Percentiles rank a stretch among this genome's conserved stretches.
Evolutionary conservation across 495 filamentous ascomycete species (phyloP).

Genomic region (Glonium stellatum): DNA sequence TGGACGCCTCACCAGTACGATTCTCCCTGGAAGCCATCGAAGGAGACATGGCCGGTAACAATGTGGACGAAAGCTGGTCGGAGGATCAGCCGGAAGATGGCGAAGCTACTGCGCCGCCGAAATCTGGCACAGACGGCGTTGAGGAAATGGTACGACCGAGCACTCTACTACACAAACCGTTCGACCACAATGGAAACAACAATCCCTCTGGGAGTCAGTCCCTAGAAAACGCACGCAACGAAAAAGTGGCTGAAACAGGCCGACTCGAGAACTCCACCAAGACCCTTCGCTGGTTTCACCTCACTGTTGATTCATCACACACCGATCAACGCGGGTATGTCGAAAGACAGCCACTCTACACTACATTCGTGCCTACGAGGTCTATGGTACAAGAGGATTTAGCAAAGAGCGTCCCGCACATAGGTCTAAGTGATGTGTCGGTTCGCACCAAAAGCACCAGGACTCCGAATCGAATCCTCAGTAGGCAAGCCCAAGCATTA

Average conservation of each 20-base stretch:
- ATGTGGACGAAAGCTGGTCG: not conserved
- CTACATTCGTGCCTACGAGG: conserved; percentile 29
- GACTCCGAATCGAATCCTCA: conserved; percentile 22
- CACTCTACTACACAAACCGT: conserved; percentile 4
- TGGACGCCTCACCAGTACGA: conserved; percentile 39
- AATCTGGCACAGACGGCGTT: conserved; percentile 8
- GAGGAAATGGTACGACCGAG: conserved; percentile 22
- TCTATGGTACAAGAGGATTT: conserved; percentile 31
- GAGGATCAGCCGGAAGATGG: not conserved
- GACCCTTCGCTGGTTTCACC: conserved; percentile 17
- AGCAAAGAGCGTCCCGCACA: conserved; percentile 26
- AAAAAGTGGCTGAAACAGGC: not conserved
- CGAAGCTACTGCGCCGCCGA: not conserved
- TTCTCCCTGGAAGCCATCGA: conserved; percentile 29
- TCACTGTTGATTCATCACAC: conserved; percentile 29
- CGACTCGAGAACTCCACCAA: not conserved
- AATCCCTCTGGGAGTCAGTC: not conserved
- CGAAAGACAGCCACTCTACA: conserved; percentile 38
- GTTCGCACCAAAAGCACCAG: conserved; percentile 18
- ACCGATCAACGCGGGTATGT: conserved; percentile 37
- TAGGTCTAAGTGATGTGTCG: conserved; percentile 33
- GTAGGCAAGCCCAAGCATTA: conserved; percentile 12
- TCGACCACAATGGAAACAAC: not conserved
- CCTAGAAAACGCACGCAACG: not conserved
- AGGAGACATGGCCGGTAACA: conserved; percentile 2